phyloP scores from a whole-genome alignment of 768 basidiomycete species.

The Lanmaoa rubissima region DNA sequence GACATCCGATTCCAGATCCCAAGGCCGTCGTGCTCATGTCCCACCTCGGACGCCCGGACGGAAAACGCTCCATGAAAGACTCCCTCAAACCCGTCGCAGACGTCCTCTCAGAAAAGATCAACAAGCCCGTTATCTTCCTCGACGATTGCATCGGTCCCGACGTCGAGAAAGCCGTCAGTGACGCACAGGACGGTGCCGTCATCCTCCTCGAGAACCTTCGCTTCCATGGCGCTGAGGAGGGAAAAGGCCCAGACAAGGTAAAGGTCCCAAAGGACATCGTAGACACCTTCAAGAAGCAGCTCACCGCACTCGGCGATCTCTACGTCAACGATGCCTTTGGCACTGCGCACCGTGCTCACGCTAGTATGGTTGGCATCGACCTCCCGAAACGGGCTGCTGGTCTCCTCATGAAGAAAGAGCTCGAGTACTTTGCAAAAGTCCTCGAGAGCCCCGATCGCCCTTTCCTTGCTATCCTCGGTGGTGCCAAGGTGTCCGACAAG shows the following conservation, averaged over 20 bases:
- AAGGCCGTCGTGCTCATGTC: constrained; percentile 91
- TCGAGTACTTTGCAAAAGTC: constrained; percentile 98
- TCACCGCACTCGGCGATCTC: constrained; percentile 92
- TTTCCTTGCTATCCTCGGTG: constrained; percentile 97
- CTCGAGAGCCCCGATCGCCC: constrained; percentile 92
- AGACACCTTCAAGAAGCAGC: constrained; percentile 77
- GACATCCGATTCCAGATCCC: constrained; percentile 51
- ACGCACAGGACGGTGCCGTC: constrained; percentile 58
- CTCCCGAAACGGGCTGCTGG: constrained; percentile 91
- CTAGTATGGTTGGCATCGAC: constrained; percentile 97
- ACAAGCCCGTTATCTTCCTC: constrained; percentile 75
- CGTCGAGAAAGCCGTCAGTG: constrained; percentile 72
- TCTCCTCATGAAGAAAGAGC: constrained; percentile 97
- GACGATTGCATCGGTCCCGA: constrained; percentile 83
- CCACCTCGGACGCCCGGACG: constrained; percentile 96
- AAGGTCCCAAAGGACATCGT: constrained; percentile 88
- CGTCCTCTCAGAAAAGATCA: constrained; percentile 48
- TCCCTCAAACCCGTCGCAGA: constrained; percentile 83
- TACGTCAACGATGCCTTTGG: constrained; percentile 99
- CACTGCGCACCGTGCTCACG: constrained; percentile 97
- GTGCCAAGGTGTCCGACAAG: constrained; percentile 99
- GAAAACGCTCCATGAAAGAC: constrained; percentile 84
- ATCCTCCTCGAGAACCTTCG: constrained; percentile 96
- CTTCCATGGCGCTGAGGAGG: constrained; percentile 98
- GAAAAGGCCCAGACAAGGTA: constrained; percentile 94